phyloP scores from a whole-genome alignment of 768 basidiomycete species.

The Gelatoporia subvermispora region DNA sequence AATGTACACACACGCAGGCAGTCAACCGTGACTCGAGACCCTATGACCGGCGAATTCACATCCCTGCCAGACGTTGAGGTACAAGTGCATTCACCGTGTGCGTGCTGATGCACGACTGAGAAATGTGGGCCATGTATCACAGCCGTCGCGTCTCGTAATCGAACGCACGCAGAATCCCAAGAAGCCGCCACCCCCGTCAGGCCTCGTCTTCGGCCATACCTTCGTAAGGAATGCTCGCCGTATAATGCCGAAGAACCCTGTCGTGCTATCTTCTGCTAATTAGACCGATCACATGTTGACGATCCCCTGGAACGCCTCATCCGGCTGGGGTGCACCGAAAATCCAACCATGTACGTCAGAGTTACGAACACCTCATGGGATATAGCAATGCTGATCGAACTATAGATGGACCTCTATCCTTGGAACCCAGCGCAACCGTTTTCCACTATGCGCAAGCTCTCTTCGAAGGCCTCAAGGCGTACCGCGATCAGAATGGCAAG shows the following conservation, averaged over 20 bases:
- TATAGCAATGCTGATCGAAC: not conserved
- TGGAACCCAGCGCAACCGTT: conserved; percentile 80
- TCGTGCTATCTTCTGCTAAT: conserved; percentile 11
- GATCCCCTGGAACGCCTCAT: conserved; percentile 59
- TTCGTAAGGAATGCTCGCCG: conserved; percentile 48
- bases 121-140: not conserved
- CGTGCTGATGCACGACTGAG: not conserved
- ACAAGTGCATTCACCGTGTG: not conserved
- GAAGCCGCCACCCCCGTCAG: conserved; percentile 56
- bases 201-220: conserved; percentile 78
- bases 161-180: conserved; percentile 47
- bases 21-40: conserved; percentile 27
- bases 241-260: not conserved
- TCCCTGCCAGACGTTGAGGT: conserved; percentile 52
- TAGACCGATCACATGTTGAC: conserved; percentile 87
- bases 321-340: conserved; percentile 79
- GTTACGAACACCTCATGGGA: not conserved
- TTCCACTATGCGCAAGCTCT: conserved; percentile 90
- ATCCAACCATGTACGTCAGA: conserved; percentile 73
- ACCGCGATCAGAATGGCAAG: conserved; percentile 64
- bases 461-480: conserved; percentile 96
- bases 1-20: conserved; percentile 2
- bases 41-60: conserved; percentile 48
- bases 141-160: conserved; percentile 54
- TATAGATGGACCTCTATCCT: conserved; percentile 58